Evolutionary conservation across 805 yeast species (phyloP).

Genomic region (Pichia manshurica): DNA sequence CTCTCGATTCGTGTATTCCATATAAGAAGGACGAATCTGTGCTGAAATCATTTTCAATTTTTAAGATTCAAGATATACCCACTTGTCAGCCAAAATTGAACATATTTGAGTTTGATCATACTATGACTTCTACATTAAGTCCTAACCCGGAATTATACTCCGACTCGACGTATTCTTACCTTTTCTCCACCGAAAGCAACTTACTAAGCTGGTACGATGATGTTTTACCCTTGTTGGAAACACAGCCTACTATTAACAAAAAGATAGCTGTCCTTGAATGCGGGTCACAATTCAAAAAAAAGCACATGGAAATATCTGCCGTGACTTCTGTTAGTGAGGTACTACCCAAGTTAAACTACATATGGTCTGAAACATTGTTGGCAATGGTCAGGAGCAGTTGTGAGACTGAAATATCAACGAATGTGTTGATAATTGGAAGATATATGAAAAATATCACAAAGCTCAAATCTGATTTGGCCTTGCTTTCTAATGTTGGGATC

Average conservation of each 20-base stretch:
- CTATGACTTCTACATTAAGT: neutral
- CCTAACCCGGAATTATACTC: conserved; percentile 8
- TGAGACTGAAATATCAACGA: neutral
- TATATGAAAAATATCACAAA: neutral
- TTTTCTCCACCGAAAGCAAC: neutral
- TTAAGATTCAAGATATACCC: neutral
- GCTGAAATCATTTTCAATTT: no score
- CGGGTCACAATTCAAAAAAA: no score
- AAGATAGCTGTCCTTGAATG: no score
- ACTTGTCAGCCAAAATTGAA: neutral
- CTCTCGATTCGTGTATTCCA: no score
- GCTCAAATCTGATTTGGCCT: conserved; percentile 1
- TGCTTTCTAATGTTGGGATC: neutral
- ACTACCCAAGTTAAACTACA: neutral
- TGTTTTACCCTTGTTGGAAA: conserved; percentile 1
- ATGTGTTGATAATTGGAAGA: conserved; percentile 5
- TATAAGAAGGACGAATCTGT: no score
- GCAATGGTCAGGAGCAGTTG: neutral
- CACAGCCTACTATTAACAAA: no score
- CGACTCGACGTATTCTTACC: neutral
- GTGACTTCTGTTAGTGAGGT: neutral
- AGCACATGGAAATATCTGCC: no score
- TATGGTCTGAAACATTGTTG: conserved; percentile 4
- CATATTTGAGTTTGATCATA: conserved; percentile 9
- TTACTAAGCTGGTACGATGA: conserved; percentile 5